Evolutionary conservation across 768 basidiomycete species (phyloP).

Genomic region (Inosperma sp.): DNA sequence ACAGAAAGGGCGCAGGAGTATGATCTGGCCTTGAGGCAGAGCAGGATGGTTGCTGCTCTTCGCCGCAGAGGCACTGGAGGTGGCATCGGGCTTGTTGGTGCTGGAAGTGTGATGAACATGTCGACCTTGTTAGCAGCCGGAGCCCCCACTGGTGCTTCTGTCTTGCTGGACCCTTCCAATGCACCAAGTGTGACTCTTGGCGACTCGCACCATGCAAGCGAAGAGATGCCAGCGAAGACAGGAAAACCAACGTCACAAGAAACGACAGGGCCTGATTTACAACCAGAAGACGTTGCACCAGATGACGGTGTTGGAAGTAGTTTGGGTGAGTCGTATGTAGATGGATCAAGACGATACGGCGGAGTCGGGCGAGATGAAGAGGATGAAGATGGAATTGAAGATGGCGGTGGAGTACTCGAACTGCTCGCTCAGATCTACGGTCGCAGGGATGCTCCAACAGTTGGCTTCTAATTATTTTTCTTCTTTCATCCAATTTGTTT

Average conservation of each 20-base stretch:
- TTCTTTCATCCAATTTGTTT: not conserved
- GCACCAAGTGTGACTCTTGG: constrained; percentile 72
- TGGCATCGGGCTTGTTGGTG: constrained; percentile 16
- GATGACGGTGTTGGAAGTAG: constrained; percentile 59
- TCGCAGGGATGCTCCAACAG: constrained; percentile 47
- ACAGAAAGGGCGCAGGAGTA: constrained; percentile 60
- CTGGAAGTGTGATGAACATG: constrained; percentile 44
- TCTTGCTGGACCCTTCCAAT: constrained; percentile 48
- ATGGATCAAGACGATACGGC: constrained; percentile 32
- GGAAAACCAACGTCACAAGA: not conserved
- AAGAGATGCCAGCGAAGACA: constrained; percentile 6
- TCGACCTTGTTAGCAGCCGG: constrained; percentile 40
- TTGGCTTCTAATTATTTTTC: constrained; percentile 13
- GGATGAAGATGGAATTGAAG: constrained; percentile 63
- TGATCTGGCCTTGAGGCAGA: constrained; percentile 69
- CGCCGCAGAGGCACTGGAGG: constrained; percentile 34
- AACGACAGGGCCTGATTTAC: constrained; percentile 23
- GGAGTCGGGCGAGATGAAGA: constrained; percentile 51
- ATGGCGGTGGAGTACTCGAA: constrained; percentile 83
- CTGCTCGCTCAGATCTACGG: constrained; percentile 85
- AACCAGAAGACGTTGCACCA: constrained; percentile 43
- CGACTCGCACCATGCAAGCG: constrained; percentile 56
- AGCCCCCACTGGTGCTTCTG: constrained; percentile 35
- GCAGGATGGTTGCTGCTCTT: constrained; percentile 51
- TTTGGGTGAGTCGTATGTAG: constrained; percentile 67